phyloP scores from a whole-genome alignment of 1,284 basidiomycete species.

The Anthracocystis panici-leucophaei region DNA sequence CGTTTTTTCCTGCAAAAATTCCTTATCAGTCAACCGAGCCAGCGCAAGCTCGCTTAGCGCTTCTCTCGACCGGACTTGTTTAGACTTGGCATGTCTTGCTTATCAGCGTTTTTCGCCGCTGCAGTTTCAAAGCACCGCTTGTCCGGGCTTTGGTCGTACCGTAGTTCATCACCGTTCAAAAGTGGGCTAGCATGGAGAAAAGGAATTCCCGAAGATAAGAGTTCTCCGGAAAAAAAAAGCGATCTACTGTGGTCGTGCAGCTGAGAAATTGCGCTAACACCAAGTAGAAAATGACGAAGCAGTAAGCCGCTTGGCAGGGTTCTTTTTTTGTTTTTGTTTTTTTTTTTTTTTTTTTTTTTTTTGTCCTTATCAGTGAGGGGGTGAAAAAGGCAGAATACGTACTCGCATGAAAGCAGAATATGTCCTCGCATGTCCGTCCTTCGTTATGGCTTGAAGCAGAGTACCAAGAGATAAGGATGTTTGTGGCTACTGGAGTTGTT shows the following conservation, averaged over 20 bases:
- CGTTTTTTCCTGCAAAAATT: not conserved
- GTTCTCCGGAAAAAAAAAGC: not conserved
- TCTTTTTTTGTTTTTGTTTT: no score
- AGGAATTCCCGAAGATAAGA: constrained; percentile 8
- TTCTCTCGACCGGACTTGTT: not conserved
- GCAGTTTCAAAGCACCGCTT: not conserved
- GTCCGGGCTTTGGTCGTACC: not conserved
- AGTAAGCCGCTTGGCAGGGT: constrained; percentile 1
- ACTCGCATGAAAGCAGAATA: not conserved
- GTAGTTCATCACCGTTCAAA: not conserved
- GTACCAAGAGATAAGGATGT: no score
- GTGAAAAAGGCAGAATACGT: not conserved
- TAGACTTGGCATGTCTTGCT: constrained; percentile 10
- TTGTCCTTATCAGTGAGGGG: constrained; percentile 6
- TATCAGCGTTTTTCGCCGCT: constrained; percentile 17
- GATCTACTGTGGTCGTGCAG: constrained; percentile 11
- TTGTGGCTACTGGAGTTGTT: no score
- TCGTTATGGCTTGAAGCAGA: no score
- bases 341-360: not conserved
- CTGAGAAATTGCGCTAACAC: not conserved
- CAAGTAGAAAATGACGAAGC: not conserved
- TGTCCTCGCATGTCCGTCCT: not conserved
- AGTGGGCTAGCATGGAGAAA: no score
- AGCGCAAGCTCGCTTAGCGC: not conserved
- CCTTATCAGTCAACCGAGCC: constrained; percentile 19